Conservation (phyloP, 2,329 filamentous ascomycete genomes). For the Talaromyces rugulosus region DNA sequence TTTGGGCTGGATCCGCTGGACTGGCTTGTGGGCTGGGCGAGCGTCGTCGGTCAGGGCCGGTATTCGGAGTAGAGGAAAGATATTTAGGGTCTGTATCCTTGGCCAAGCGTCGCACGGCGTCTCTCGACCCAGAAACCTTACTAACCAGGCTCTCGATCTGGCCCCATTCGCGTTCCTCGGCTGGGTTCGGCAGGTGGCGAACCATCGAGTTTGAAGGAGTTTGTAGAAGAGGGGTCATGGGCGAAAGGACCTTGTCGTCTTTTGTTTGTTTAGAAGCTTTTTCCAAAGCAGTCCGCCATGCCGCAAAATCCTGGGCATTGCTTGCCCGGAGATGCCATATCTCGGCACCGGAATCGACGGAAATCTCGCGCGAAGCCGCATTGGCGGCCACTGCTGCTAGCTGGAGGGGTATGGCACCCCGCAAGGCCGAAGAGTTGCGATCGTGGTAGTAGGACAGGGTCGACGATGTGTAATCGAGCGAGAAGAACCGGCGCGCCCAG, state of each 20-base stretch:
- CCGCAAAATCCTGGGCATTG: slow-evolving; percentile 77
- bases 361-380: slow-evolving; percentile 83
- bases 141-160: slow-evolving; percentile 82
- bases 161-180: slow-evolving; percentile 80
- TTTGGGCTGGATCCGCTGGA: slow-evolving; percentile 27
- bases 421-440: slow-evolving; percentile 83
- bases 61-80: slow-evolving; percentile 17
- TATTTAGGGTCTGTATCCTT: slow-evolving; percentile 74
- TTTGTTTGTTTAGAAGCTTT: slow-evolving; percentile 60
- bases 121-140: slow-evolving; percentile 78
- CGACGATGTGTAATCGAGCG: slow-evolving; percentile 87
- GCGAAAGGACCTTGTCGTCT: slow-evolving; percentile 27
- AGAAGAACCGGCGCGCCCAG: slow-evolving; percentile 90
- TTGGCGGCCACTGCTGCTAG: slow-evolving; percentile 88
- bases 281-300: slow-evolving; percentile 83
- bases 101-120: slow-evolving; percentile 80
- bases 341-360: slow-evolving; percentile 93
- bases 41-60: slow-evolving; percentile 22
- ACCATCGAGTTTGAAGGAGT: slow-evolving; percentile 28
- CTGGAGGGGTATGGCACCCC: slow-evolving; percentile 87
- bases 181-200: slow-evolving; percentile 28
- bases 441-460: slow-evolving; percentile 97
- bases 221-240: slow-evolving; percentile 21
- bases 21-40: slow-evolving; percentile 31
- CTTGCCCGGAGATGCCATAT: slow-evolving; percentile 89